A percentile compares a stretch with the other conserved stretches of the same genome.
phyloP scores from a whole-genome alignment of 208 protist species.

The Acanthamoeba polyphaga region DNA sequence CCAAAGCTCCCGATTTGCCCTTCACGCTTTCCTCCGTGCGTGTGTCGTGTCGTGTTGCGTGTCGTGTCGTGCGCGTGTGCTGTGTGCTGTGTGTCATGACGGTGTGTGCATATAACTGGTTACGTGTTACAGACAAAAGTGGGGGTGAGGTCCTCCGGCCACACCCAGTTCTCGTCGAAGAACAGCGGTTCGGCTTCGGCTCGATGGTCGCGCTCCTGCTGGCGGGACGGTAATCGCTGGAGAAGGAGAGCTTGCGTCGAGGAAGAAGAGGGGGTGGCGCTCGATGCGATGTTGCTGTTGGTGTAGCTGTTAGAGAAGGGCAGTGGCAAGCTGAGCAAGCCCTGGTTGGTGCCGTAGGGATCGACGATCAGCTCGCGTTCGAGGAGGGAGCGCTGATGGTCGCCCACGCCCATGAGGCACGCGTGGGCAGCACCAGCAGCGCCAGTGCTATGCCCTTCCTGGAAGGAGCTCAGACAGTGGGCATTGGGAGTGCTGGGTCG shows the following conservation, averaged over 20 bases:
- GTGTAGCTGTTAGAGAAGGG: background rate
- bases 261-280: no score
- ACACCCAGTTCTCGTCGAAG: conserved; percentile 33
- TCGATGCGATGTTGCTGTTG: background rate
- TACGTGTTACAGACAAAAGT: no score
- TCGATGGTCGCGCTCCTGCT: background rate
- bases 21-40: no score
- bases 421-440: background rate
- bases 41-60: no score
- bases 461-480: background rate
- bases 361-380: conserved; percentile 11
- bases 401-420: background rate
- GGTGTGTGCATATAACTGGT: no score
- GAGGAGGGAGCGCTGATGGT: background rate
- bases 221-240: background rate
- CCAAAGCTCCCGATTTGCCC: no score
- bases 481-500: background rate
- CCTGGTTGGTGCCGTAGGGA: conserved; percentile 36
- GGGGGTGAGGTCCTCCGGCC: background rate
- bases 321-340: background rate
- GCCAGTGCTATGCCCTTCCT: background rate
- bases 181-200: background rate
- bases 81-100: no score
- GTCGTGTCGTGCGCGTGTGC: no score
- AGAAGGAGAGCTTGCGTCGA: background rate